Evolutionary conservation across 164 flowering plant species (phyloP).

Genomic region (Brasenia schreberi): DNA sequence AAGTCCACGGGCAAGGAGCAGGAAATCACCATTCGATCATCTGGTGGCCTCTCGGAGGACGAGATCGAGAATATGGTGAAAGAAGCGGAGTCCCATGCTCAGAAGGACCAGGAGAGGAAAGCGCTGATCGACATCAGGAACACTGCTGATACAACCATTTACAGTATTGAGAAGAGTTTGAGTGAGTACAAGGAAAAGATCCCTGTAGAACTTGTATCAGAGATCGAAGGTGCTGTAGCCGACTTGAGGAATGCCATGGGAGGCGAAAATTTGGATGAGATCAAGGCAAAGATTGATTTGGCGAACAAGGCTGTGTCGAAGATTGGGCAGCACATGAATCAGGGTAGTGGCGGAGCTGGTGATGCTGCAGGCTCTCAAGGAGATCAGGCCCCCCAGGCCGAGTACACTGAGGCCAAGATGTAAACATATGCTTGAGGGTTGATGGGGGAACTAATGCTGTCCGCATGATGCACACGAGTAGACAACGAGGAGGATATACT

Average conservation of each 20-base stretch:
- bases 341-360: slow-evolving; percentile 6
- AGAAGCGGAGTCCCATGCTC: slow-evolving; percentile 10
- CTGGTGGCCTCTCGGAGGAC: slow-evolving; percentile 42
- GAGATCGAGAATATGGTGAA: slow-evolving; percentile 46
- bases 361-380: slow-evolving; percentile 2
- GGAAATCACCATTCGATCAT: slow-evolving; percentile 20
- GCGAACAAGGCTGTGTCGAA: slow-evolving; percentile 14
- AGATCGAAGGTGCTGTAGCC: slow-evolving; percentile 4
- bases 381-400: slow-evolving; percentile 12
- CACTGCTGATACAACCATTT: slow-evolving; percentile 7
- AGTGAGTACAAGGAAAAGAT: slow-evolving; percentile 7
- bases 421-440: background rate
- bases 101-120: slow-evolving; percentile 12
- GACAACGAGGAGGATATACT: too few species aligned
- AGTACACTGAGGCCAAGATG: slow-evolving; percentile 12
- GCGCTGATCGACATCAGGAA: slow-evolving; percentile 5
- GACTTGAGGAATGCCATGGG: slow-evolving; percentile 5
- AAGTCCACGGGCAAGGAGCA: slow-evolving; percentile 17
- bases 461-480: too few species aligned
- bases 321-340: slow-evolving; percentile 12
- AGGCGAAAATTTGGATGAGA: slow-evolving; percentile 6
- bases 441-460: too few species aligned
- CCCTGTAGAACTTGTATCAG: slow-evolving; percentile 4
- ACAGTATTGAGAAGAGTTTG: slow-evolving; percentile 9
- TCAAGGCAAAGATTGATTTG: slow-evolving; percentile 6